A percentile compares a stretch with the other conserved stretches of the same genome.
Conservation (phyloP, 352 stramenopile species). For the Pythium dissimile region DNA sequence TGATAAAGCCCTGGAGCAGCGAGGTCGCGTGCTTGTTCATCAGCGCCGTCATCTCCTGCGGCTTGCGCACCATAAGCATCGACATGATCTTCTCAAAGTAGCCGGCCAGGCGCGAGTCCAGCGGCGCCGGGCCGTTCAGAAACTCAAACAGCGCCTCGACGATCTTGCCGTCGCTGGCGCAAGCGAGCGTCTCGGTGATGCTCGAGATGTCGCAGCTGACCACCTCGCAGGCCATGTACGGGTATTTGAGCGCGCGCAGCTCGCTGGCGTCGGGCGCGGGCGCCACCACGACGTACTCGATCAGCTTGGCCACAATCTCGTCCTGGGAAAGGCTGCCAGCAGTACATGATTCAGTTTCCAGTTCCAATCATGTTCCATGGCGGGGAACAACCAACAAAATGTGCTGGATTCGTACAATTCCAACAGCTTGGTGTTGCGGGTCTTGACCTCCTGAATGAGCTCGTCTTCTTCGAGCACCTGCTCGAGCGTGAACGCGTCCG, state of each 20-base stretch:
- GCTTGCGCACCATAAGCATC: slow-evolving; percentile 87
- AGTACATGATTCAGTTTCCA: not conserved
- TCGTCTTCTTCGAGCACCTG: slow-evolving; percentile 96
- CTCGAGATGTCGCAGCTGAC: slow-evolving; percentile 95
- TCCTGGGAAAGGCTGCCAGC: slow-evolving; percentile 67
- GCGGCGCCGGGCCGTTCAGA: slow-evolving; percentile 66
- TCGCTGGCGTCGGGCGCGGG: slow-evolving; percentile 51
- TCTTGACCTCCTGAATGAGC: slow-evolving; percentile 96
- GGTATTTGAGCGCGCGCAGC: slow-evolving; percentile 87
- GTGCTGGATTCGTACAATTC: slow-evolving; percentile 86
- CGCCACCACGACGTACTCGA: slow-evolving; percentile 71
- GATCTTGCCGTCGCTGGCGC: slow-evolving; percentile 47
- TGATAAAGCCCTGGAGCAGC: slow-evolving; percentile 62
- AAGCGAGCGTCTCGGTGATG: slow-evolving; percentile 91
- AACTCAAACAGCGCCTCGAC: slow-evolving; percentile 93
- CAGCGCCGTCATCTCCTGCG: slow-evolving; percentile 77
- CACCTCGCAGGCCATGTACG: slow-evolving; percentile 98
- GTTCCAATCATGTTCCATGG: not conserved
- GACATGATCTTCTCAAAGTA: slow-evolving; percentile 97
- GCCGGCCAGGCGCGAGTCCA: slow-evolving; percentile 93
- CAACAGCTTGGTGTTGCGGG: slow-evolving; percentile 92
- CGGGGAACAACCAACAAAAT: not conserved
- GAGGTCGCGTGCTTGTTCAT: slow-evolving; percentile 82
- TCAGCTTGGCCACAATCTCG: slow-evolving; percentile 55
- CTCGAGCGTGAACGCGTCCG: slow-evolving; percentile 90